Conservation (phyloP, 805 yeast species). For the Kregervanrija delftensis region DNA sequence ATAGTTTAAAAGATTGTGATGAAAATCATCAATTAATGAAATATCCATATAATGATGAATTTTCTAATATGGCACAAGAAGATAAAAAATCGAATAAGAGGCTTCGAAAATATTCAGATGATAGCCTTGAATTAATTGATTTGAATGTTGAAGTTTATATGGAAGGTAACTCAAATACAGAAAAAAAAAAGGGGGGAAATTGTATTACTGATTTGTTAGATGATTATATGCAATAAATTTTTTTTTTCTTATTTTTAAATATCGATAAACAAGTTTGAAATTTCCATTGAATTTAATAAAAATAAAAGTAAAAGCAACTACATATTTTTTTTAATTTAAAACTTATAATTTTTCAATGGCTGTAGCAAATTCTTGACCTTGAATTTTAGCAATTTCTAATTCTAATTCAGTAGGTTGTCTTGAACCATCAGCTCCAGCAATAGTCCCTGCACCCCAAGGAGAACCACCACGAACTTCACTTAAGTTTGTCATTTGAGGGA, state of each 20-base stretch:
- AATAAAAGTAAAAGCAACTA: background rate
- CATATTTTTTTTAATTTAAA: background rate
- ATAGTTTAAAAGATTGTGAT: too few species aligned
- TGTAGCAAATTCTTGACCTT: slow-evolving; percentile 60
- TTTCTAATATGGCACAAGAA: too few species aligned
- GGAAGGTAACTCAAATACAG: too few species aligned
- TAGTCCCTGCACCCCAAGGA: slow-evolving; percentile 84
- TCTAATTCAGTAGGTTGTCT: slow-evolving; percentile 63
- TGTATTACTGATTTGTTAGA: background rate
- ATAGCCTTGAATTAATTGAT: too few species aligned
- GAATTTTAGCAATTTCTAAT: slow-evolving; percentile 52
- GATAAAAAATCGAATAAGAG: too few species aligned
- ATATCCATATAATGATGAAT: too few species aligned
- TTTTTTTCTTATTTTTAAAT: background rate
- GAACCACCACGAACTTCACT: slow-evolving; percentile 76
- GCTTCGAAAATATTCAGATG: too few species aligned
- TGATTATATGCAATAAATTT: background rate
- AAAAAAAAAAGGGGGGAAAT: background rate
- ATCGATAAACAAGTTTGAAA: background rate
- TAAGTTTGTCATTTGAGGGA: slow-evolving; percentile 47
- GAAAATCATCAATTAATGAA: too few species aligned
- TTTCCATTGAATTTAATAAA: background rate
- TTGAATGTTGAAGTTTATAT: too few species aligned
- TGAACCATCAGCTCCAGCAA: slow-evolving; percentile 71
- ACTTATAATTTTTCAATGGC: slow-evolving; percentile 29